Percentiles rank a stretch among this genome's conserved stretches.
Evolutionary conservation across 441 rosid genomes (phyloP).

Genomic region (Euphorbia schlechtendalii): DNA sequence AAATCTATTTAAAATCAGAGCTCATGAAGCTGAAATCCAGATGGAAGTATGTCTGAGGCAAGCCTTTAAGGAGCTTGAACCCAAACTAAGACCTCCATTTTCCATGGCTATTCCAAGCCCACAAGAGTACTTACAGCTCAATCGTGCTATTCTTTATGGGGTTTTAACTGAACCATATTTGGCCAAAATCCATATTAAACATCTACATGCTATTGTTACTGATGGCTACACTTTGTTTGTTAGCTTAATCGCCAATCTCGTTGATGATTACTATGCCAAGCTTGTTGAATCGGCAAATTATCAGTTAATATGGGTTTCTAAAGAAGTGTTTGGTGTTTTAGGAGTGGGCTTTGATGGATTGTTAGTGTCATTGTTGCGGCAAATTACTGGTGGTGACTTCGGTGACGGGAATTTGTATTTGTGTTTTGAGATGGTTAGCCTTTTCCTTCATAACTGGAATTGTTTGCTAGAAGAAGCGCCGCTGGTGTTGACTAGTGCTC

Average conservation of each 20-base stretch:
- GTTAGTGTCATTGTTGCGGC: conserved; percentile 50
- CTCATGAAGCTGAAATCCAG: conserved; percentile 43
- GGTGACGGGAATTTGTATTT: conserved; percentile 68
- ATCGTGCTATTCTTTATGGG: conserved; percentile 55
- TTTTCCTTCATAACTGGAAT: conserved; percentile 43
- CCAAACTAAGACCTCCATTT: conserved; percentile 57
- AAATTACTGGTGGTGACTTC: conserved; percentile 59
- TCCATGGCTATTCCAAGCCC: conserved; percentile 43
- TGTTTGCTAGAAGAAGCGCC: conserved; percentile 58
- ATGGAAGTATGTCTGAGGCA: conserved; percentile 48
- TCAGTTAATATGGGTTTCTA: conserved; percentile 63
- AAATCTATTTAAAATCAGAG: conserved; percentile 27
- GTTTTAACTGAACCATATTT: conserved; percentile 39
- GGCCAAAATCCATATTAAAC: conserved; percentile 47
- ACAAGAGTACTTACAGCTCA: conserved; percentile 47
- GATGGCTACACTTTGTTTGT: conserved; percentile 67
- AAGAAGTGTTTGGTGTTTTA: conserved; percentile 59
- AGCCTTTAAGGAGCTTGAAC: conserved; percentile 42
- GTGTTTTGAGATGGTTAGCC: conserved; percentile 54
- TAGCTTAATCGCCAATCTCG: conserved; percentile 35
- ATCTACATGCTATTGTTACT: conserved; percentile 58
- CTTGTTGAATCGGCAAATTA: conserved; percentile 48
- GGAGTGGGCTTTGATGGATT: conserved; percentile 54
- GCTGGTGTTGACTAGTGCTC: conserved; percentile 48
- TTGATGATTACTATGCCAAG: conserved; percentile 45